Conservation (phyloP, 2,329 filamentous ascomycete species). For the Sporothrix phasma region DNA sequence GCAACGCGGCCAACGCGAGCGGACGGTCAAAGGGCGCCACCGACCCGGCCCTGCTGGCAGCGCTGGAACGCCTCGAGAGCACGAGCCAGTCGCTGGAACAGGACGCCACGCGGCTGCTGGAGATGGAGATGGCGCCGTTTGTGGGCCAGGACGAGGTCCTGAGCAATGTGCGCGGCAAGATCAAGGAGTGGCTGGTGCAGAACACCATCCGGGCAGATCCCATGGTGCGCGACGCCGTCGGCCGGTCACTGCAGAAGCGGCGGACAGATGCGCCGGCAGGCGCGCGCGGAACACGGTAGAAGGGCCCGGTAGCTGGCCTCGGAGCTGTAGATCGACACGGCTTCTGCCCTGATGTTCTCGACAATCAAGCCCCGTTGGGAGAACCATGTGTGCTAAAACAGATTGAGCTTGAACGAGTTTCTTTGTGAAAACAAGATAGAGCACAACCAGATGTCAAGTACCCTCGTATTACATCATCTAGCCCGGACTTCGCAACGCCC, state of each 20-base stretch:
- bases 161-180: constrained; percentile 54
- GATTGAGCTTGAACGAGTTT: not conserved
- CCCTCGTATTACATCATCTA: not conserved
- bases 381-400: not conserved
- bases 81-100: constrained; percentile 50
- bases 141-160: constrained; percentile 58
- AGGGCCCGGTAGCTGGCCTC: too few relatives aligned
- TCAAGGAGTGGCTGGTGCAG: constrained; percentile 81
- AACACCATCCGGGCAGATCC: constrained; percentile 72
- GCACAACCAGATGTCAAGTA: too few relatives aligned
- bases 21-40: constrained; percentile 32
- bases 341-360: too few relatives aligned
- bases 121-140: constrained; percentile 74
- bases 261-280: constrained; percentile 53
- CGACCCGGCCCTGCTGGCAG: constrained; percentile 43
- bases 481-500: not conserved
- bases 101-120: constrained; percentile 62
- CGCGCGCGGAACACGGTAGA: constrained; percentile 41
- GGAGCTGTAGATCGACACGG: not conserved
- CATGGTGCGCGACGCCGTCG: constrained; percentile 73
- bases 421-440: not conserved
- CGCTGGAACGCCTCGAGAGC: constrained; percentile 56
- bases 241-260: constrained; percentile 52
- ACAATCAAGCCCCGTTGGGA: not conserved
- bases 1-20: constrained; percentile 19